Percentiles rank a stretch among this genome's conserved stretches.
Conservation (phyloP, 1,284 basidiomycete genomes). For the Marasmius sp. region DNA sequence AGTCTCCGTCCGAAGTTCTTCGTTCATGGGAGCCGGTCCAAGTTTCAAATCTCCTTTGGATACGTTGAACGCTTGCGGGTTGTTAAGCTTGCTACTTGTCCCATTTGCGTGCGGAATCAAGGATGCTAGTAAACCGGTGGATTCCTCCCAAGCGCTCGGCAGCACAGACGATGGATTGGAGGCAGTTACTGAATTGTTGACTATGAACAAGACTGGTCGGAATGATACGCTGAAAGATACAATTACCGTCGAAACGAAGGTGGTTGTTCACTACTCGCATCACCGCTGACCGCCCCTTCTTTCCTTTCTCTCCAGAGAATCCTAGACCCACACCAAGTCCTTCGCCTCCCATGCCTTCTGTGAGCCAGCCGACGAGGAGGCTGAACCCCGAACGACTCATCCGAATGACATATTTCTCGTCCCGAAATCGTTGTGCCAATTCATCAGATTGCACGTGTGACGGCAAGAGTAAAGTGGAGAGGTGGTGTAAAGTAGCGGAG, state of each 20-base stretch:
- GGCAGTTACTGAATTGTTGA: slow-evolving; percentile 57
- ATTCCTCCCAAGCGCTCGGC: slow-evolving; percentile 74
- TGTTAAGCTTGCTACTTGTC: slow-evolving; percentile 39
- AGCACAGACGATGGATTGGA: slow-evolving; percentile 65
- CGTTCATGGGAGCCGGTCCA: slow-evolving; percentile 75
- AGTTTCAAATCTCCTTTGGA: slow-evolving; percentile 80
- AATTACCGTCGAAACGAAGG: slow-evolving; percentile 84
- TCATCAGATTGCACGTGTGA: slow-evolving; percentile 86
- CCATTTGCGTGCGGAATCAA: slow-evolving; percentile 66
- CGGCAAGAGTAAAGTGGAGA: slow-evolving; percentile 83
- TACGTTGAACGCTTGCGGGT: slow-evolving; percentile 72
- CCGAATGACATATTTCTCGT: slow-evolving; percentile 88
- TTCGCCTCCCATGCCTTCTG: slow-evolving; percentile 88
- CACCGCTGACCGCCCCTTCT: slow-evolving; percentile 79
- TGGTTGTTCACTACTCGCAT: slow-evolving; percentile 95
- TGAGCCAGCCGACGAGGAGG: slow-evolving; percentile 94
- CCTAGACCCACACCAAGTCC: slow-evolving; percentile 80
- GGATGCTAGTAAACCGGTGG: slow-evolving; percentile 77
- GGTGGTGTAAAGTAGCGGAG: slow-evolving; percentile 71
- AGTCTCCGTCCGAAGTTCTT: slow-evolving; percentile 79
- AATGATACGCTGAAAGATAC: slow-evolving; percentile 9
- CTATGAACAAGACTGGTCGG: slow-evolving; percentile 22
- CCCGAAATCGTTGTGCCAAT: slow-evolving; percentile 82
- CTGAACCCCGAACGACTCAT: slow-evolving; percentile 93
- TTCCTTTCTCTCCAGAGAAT: slow-evolving; percentile 79